Base-by-base conservation (phyloP, 106 monocot species). In the Allium sativum region DNA sequence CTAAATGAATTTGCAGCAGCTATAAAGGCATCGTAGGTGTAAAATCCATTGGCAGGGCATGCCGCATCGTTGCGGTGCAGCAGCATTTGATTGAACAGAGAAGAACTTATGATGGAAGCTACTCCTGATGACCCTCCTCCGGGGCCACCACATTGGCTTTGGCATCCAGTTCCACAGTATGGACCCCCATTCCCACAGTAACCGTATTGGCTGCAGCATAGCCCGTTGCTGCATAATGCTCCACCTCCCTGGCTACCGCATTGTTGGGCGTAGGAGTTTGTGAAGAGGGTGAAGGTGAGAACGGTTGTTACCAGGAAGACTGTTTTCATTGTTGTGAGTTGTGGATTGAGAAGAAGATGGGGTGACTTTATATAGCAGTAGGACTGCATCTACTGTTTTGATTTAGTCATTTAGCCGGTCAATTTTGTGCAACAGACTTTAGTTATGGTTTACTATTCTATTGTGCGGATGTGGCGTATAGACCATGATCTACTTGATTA, bases 1-100 rank as follows among this genome's bases (percentile, higher is more conserved):
- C 18, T 5, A 44, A 76, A 80, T 21, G 73, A 65, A 21, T 73
- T 66, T 8, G 84, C 84, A 40, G 79, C 84, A 10, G 79, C 56
- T 10, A 77, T n/a, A 66, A 84, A 84, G 21, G 79, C 46, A n/a
- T n/a, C n/a, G 64, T 80, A 84, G 9, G 79, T 80, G 84, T 80
- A 84, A 73, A 84, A 84, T 12, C 73, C 69, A 6, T 55, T 45
- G 17, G 76, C 76, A 1, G 72, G 69, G 51, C 84, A 84, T 15
- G 68, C 47, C 0, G 48, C 57, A 15, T 84, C 79, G 63, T 80
- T 59, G 48, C 76, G 68, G 64, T 83, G 87, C 62, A 65, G 65
- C 64, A 88, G 73, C 74, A 88, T 83, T 41, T 77, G 64, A 9
- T 88, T 58, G 65, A 83, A 88, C 21, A 83, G 52, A 1, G 70